Percentiles rank a stretch among this genome's conserved stretches.
Evolutionary conservation across 345 rosid genomes (phyloP).

Genomic region (Crucihimalaya himalaica): DNA sequence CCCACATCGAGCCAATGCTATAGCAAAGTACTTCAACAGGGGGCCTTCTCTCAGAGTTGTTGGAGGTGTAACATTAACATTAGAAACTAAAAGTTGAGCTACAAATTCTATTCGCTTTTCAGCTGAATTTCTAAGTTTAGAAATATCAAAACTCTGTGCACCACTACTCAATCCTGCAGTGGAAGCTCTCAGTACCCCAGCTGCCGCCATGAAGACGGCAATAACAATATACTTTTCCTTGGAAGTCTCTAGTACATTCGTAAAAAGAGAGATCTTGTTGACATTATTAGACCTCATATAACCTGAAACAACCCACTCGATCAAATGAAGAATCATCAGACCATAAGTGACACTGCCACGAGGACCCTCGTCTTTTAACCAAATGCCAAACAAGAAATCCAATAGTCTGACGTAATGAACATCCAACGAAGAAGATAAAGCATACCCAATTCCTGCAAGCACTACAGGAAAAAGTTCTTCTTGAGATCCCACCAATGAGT

Average conservation of each 20-base stretch:
- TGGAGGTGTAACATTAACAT: conserved; percentile 35
- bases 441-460: conserved; percentile 89
- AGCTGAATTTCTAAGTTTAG: conserved; percentile 53
- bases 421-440: conserved; percentile 58
- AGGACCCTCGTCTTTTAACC: conserved; percentile 66
- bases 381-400: conserved; percentile 59
- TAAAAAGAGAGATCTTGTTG: conserved; percentile 50
- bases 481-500: conserved; percentile 39
- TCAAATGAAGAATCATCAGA: conserved; percentile 77
- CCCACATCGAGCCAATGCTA: conserved; percentile 83
- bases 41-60: conserved; percentile 40
- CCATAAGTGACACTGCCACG: conserved; percentile 54
- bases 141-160: conserved; percentile 44
- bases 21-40: conserved; percentile 60
- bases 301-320: conserved; percentile 80
- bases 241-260: conserved; percentile 46
- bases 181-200: conserved; percentile 75
- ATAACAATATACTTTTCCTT: conserved; percentile 49
- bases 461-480: conserved; percentile 51
- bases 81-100: conserved; percentile 52
- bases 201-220: conserved; percentile 69
- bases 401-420: conserved; percentile 50
- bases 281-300: conserved; percentile 50
- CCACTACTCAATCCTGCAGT: conserved; percentile 44
- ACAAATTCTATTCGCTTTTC: conserved; percentile 54